Evolutionary conservation across 2,329 filamentous ascomycete genomes (phyloP).

Genomic region (Diaporthe sp.): DNA sequence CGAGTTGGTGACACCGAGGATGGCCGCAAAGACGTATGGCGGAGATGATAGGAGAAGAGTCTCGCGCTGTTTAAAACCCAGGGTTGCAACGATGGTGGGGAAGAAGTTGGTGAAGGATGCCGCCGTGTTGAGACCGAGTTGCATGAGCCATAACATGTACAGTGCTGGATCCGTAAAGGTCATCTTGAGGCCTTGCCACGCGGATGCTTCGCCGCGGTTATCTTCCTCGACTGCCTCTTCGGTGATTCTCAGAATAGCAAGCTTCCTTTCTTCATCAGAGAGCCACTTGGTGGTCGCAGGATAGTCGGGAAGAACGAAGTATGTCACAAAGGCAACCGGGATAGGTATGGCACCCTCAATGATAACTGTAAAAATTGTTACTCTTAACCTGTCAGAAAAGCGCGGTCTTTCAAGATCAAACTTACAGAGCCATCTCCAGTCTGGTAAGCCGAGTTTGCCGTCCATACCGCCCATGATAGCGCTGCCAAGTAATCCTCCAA

Average conservation of each 20-base stretch:
- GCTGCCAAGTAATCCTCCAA: slow-evolving; percentile 31
- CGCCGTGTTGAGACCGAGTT: slow-evolving; percentile 47
- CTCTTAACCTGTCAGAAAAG: neutral
- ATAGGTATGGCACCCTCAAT: slow-evolving; percentile 38
- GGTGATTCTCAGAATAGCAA: slow-evolving; percentile 38
- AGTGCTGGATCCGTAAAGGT: slow-evolving; percentile 47
- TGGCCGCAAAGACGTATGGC: slow-evolving; percentile 36
- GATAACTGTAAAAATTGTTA: slow-evolving; percentile 23
- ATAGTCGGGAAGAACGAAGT: slow-evolving; percentile 39
- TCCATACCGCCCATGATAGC: slow-evolving; percentile 37
- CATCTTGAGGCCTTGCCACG: slow-evolving; percentile 44
- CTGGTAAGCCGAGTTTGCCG: slow-evolving; percentile 18
- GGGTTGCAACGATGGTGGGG: slow-evolving; percentile 47
- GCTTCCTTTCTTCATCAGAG: slow-evolving; percentile 39
- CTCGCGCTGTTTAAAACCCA: slow-evolving; percentile 45
- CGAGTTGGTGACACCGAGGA: slow-evolving; percentile 13
- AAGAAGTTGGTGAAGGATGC: slow-evolving; percentile 50
- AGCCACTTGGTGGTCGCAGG: slow-evolving; percentile 41
- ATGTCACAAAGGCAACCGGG: slow-evolving; percentile 35
- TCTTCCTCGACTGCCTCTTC: slow-evolving; percentile 42
- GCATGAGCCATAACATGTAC: slow-evolving; percentile 42
- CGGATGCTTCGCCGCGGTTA: slow-evolving; percentile 41
- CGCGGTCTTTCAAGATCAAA: neutral
- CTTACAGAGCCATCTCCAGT: slow-evolving; percentile 30
- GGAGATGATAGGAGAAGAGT: slow-evolving; percentile 48